Evolutionary conservation across 129 eudicot species (phyloP), one percentile per base, ranked within the genome.

Genomic region (Escallonia rubra): DNA sequence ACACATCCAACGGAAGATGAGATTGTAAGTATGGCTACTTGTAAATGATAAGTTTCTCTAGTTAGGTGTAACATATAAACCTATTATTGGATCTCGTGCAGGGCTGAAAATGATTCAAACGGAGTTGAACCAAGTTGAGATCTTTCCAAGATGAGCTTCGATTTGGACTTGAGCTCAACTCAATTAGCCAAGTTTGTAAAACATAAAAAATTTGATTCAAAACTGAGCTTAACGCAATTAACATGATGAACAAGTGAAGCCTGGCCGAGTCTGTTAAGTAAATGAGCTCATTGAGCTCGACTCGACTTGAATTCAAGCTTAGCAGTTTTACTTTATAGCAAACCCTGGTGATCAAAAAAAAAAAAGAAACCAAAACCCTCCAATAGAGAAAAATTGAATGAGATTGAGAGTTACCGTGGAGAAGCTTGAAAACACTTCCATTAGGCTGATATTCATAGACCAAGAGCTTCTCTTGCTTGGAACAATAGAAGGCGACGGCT

Each of bases 381-480:
- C 34, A 23, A 23, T 50, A 9, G 11, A 6, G n/a, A 40, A 47
- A 23, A 5, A 65, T 51, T 12, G n/a, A 51, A 41, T 15, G 70
- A 23, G 0, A 13, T 65, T 62, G 65, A 51, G 66, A 53, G 2
- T 63, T 89, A 83, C 96, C 84, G 16, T 86, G 94, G 53, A 89
- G 88, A 53, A 76, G 85, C 72, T 65, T 83, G 79, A 86, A 85
- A 40, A 89, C 94, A 72, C 90, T 83, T 11, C 96, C 96, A 57
- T 83, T 81, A 43, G 83, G 75, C 67, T 89, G 96, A 70, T 81
- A 89, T 69, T 86, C 94, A 57, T 89, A 89, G 2, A 86, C 88
- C 77, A 86, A 13, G 55, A 89, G 96, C 82, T 89, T 89, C 74
- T 86, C 96, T 63, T 83, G 88, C 67, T 71, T 62, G 14, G 94